These are phyloP conservation scores for Gremmenia infestans DNA, from an alignment of 2,329 filamentous ascomycete genomes.

Conservation along the genomic window DNA sequence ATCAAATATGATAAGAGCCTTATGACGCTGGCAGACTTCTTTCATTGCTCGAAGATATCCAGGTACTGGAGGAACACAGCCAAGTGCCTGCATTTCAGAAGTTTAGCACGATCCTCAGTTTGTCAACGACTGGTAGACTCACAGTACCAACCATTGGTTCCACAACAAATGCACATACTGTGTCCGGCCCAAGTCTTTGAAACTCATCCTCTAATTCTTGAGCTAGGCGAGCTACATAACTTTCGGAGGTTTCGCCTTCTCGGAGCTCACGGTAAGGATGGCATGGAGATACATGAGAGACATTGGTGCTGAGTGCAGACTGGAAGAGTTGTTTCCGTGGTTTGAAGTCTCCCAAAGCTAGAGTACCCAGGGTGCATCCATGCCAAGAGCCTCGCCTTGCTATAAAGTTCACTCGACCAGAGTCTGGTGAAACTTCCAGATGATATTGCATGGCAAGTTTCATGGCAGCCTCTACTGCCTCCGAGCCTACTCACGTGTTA, in stretches of 20 bases:
- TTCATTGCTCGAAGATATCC: constrained; percentile 66
- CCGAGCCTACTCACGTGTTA: constrained; percentile 2
- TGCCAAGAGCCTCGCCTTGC: constrained; percentile 60
- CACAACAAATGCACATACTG: constrained; percentile 57
- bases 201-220: constrained; percentile 58
- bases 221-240: constrained; percentile 52
- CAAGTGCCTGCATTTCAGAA: constrained; percentile 41
- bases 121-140: neutral
- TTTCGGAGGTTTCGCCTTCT: constrained; percentile 41
- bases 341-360: constrained; percentile 51
- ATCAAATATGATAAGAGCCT: constrained; percentile 66
- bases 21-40: constrained; percentile 61
- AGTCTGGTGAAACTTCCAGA: neutral
- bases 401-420: constrained; percentile 45
- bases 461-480: constrained; percentile 8
- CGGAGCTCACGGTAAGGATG: constrained; percentile 52
- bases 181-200: constrained; percentile 49
- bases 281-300: constrained; percentile 53
- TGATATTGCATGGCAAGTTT: constrained; percentile 52
- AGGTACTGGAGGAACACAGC: constrained; percentile 56
- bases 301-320: constrained; percentile 45
- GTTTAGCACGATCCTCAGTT: neutral
- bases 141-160: constrained; percentile 59
- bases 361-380: constrained; percentile 57
- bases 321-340: constrained; percentile 50